Base-by-base conservation (phyloP, 257 asterid genomes). In the Plantago major region DNA sequence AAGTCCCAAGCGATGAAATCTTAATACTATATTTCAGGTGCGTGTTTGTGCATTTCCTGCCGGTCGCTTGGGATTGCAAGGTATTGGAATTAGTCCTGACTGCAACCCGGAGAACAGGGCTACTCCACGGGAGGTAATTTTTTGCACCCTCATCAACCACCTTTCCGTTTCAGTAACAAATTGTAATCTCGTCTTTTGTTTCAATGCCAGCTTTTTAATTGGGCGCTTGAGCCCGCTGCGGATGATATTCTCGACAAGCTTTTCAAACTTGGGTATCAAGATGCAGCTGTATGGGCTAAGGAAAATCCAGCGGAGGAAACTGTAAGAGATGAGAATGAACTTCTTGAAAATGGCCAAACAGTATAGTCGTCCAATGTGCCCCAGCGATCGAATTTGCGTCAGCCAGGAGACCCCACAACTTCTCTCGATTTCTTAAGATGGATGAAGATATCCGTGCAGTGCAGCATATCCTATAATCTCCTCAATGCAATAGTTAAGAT, bases 191-290 rank as follows among this genome's bases (percentile, higher is more conserved):
- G 12, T 47, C 49, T 18, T 45, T 22, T 30, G 46, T 67, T 37
- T 11, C 37, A 44, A 42, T 61, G 75, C 50, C 77, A 91, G 97
- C 95, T 84, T 51, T 85, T 92, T 17, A 92, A 83, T n/a, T 92
- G 97, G 99, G 96, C 99, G 49, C 89, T 92, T 15, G 97, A 92
- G 76, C 99, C 99, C 53, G 99, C 97, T 54, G 83, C 82, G 51
- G 99, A 92, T 54, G 73, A 77, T 66, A 73, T 84, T 71, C 96
- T 92, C 3, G 99, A 92, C 52, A 77, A 47, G 73, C 90, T 89
- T 33, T 92, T 86, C 40, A 89, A 84, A 81, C 82, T 76, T 16
- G 99, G 99, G 18, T 86, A 84, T 54, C 65, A 49, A 19, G 99
- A 92, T 67, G 99, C 99, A 12, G 77, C 88, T 14, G 86, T 78